Percentiles rank a stretch among this genome's conserved stretches.
phyloP scores from a whole-genome alignment of 2,329 filamentous ascomycete species.

The Monosporascus sp. region DNA sequence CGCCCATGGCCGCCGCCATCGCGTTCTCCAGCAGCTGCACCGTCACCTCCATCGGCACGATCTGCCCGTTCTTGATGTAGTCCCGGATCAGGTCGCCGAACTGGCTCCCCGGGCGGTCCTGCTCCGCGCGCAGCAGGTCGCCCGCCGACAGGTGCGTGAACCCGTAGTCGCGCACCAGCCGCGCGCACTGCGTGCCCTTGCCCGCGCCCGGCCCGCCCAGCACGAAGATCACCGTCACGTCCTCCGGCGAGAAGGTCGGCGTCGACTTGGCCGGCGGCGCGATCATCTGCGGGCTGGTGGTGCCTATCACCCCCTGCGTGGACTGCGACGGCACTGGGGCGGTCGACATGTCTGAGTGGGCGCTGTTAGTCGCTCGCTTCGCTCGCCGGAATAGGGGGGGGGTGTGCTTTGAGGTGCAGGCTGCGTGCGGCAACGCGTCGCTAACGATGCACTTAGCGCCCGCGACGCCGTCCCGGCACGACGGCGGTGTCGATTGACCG shows the following conservation, averaged over 20 bases:
- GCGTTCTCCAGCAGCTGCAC: conserved; percentile 90
- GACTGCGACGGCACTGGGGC: background rate
- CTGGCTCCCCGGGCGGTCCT: conserved; percentile 77
- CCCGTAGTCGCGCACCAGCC: conserved; percentile 79
- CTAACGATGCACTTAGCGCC: too few relatives aligned
- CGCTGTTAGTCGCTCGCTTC: too few relatives aligned
- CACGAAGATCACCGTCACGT: conserved; percentile 93
- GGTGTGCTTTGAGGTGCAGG: too few relatives aligned
- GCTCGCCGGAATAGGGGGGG: too few relatives aligned
- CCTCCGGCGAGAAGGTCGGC: conserved; percentile 68
- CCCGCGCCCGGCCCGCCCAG: conserved; percentile 93
- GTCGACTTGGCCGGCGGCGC: conserved; percentile 36
- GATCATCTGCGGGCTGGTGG: conserved; percentile 22
- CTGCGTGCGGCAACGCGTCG: too few relatives aligned
- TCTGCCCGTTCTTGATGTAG: conserved; percentile 90
- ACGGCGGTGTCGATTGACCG: background rate
- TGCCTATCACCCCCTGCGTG: too few relatives aligned
- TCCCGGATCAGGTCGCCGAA: conserved; percentile 90
- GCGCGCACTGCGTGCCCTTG: conserved; percentile 92
- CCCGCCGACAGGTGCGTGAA: conserved; percentile 93
- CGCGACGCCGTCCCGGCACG: background rate
- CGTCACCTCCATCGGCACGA: conserved; percentile 99
- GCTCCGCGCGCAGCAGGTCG: conserved; percentile 89
- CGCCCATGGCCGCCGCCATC: conserved; percentile 67
- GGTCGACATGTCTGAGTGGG: background rate